phyloP scores from a whole-genome alignment of 1,139 yeast genomes.

The Pichia cactophila region DNA sequence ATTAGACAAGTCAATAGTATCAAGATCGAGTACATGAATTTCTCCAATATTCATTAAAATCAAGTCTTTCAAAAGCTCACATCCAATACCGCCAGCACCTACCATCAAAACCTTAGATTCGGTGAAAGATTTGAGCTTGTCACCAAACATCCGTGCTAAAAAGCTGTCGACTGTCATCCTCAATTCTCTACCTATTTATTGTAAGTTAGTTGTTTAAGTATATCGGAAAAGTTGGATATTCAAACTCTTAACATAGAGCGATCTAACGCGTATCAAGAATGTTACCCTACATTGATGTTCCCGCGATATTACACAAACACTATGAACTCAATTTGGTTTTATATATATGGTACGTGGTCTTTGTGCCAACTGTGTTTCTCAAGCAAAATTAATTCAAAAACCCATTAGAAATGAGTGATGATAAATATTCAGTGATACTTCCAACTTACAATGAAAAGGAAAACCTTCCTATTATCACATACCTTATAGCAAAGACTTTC shows the following conservation, averaged over 20 bases:
- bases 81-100: slow-evolving; percentile 99
- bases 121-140: slow-evolving; percentile 27
- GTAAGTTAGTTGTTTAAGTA: too few relatives aligned
- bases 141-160: slow-evolving; percentile 40
- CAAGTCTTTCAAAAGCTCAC: slow-evolving; percentile 83
- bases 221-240: too few relatives aligned
- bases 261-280: too few relatives aligned
- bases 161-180: slow-evolving; percentile 32
- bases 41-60: slow-evolving; percentile 81
- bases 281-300: too few relatives aligned
- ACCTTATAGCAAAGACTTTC: slow-evolving; percentile 68
- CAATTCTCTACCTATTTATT: neutral
- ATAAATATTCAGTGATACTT: slow-evolving; percentile 68
- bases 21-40: slow-evolving; percentile 87
- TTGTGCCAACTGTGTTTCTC: neutral
- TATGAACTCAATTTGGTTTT: too few relatives aligned
- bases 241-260: too few relatives aligned
- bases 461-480: slow-evolving; percentile 65
- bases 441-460: slow-evolving; percentile 76
- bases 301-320: too few relatives aligned
- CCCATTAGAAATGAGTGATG: too few relatives aligned
- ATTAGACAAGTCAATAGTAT: slow-evolving; percentile 86
- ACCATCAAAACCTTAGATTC: slow-evolving; percentile 68
- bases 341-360: neutral
- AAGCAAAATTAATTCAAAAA: too few relatives aligned